Percentiles rank a stretch among this genome's conserved stretches.
Conservation (phyloP, 805 yeast species). For the Pichia kluyveri region DNA sequence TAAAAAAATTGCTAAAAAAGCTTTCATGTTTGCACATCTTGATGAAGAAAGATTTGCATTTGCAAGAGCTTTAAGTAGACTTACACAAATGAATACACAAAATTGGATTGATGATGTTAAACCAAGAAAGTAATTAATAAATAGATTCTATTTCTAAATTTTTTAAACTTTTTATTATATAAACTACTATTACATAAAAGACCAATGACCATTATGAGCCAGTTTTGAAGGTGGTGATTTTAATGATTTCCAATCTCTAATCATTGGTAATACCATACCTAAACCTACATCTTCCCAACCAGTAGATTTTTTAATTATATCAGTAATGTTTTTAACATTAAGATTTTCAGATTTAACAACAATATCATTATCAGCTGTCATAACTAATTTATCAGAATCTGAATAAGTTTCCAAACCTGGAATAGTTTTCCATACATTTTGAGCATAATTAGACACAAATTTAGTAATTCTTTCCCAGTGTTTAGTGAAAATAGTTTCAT, state of each 20-base stretch:
- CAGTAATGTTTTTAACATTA: neutral
- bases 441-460: neutral
- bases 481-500: neutral
- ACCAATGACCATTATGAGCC: conserved; percentile 5
- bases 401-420: neutral
- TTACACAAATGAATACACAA: conserved; percentile 87
- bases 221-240: conserved; percentile 1
- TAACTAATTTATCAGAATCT: neutral
- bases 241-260: neutral
- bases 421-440: neutral
- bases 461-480: conserved; percentile 3
- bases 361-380: conserved; percentile 3
- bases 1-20: conserved; percentile 58
- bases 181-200: neutral
- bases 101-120: conserved; percentile 66
- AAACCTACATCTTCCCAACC: neutral
- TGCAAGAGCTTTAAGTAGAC: conserved; percentile 86
- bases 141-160: too few species aligned
- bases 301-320: neutral
- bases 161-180: too few species aligned
- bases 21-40: conserved; percentile 64
- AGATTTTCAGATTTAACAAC: neutral
- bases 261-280: conserved; percentile 1
- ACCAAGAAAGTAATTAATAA: conserved; percentile 2
- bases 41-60: conserved; percentile 97